Base-by-base conservation (phyloP, 352 stramenopile species). In the Phytophthora pluvialis region DNA sequence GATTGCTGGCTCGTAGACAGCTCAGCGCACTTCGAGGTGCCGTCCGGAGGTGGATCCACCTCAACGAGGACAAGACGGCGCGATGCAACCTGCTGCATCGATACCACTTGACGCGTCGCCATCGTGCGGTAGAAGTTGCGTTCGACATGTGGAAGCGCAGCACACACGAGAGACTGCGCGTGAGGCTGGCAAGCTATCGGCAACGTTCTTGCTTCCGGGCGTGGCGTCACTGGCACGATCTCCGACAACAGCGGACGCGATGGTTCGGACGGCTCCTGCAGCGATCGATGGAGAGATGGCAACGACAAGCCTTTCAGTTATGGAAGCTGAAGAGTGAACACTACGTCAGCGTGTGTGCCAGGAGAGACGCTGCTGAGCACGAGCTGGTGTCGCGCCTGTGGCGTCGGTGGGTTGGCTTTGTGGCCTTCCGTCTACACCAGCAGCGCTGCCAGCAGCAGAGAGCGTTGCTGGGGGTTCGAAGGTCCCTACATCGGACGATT, bases 361-460 rank as follows among this genome's bases (percentile, higher is more conserved):
- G 39, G 12, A 62, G 16, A 50, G 25, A 63, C 3, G 15, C 45
- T 8, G 47, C 39, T 28, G 47, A 70, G 12, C 26, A 35, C 4
- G 68, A 76, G 39, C 25, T 76, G 12, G n/a, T 63, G 21, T 38
- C 40, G 10, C 58, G 68, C 31, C 18, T 73, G 18, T 76, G 68
- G 68, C 58, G 58, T 59, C 63, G 64, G 38, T 76, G 68, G 68
- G 31, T 66, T 40, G 38, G 47, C 3, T 67, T 67, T 8, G 16
- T 70, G 6, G 31, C 38, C n/a, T 63, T 44, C 12, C 68, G 68
- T 18, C 52, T 73, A 11, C 50, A 49, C 9, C 44, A 50, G n/a
- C 52, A 62, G 26, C 45, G 45, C 4, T 25, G n/a, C 5, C 65
- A 73, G 11, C 65, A 73, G 15, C 36, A 50, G 8, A 53, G 32